These are phyloP conservation scores for Fistulina hepatica DNA, from an alignment of 1,284 basidiomycete species.

Conservation along the genomic window DNA sequence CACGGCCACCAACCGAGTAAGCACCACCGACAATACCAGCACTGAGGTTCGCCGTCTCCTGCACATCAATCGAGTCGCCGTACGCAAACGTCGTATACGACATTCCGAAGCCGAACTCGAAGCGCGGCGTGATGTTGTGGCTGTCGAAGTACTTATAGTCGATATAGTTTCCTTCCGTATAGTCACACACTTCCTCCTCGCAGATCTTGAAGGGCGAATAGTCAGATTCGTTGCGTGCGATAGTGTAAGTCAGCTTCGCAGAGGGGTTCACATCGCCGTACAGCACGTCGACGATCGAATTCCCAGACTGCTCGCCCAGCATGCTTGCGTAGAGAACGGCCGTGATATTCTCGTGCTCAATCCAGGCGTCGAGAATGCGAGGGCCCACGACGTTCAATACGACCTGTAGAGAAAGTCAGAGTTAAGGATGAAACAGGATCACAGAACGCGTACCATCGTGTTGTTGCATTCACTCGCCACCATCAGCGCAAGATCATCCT, in stretches of 20 bases:
- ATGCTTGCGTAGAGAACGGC: constrained; percentile 39
- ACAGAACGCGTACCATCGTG: too few relatives aligned
- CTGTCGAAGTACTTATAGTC: constrained; percentile 68
- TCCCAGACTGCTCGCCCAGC: constrained; percentile 55
- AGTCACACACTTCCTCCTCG: constrained; percentile 44
- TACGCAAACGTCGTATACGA: constrained; percentile 78
- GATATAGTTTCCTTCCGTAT: too few relatives aligned
- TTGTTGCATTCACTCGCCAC: constrained; percentile 53
- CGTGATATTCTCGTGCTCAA: constrained; percentile 38
- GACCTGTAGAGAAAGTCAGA: too few relatives aligned
- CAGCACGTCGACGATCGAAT: constrained; percentile 41
- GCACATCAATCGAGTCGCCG: constrained; percentile 42
- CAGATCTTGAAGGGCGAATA: constrained; percentile 50
- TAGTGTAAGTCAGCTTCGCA: constrained; percentile 54
- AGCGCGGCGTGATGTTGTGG: constrained; percentile 45
- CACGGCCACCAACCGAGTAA: constrained; percentile 4
- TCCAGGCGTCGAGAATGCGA: constrained; percentile 38
- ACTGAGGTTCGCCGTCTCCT: constrained; percentile 42
- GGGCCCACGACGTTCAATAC: constrained; percentile 43
- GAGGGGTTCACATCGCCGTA: constrained; percentile 42
- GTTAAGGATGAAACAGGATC: too few relatives aligned
- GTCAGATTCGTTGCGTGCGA: constrained; percentile 56
- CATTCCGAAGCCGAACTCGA: constrained; percentile 77
- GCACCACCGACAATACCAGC: constrained; percentile 40
- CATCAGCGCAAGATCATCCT: constrained; percentile 50